Percentiles rank a stretch among this genome's conserved stretches.
phyloP scores from a whole-genome alignment of 495 filamentous ascomycete genomes.

The Daldinia loculata region DNA sequence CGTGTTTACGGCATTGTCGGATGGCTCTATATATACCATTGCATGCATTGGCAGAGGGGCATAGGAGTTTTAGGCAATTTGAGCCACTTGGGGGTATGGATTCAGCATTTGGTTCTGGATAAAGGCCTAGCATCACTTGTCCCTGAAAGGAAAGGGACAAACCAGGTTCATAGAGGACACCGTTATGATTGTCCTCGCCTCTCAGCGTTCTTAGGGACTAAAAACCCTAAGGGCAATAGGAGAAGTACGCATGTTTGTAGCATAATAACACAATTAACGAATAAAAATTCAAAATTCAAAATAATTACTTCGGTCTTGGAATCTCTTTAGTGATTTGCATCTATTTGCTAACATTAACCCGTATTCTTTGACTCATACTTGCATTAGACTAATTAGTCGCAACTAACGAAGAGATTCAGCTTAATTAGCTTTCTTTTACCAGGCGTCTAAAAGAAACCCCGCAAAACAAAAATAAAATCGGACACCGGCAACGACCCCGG shows the following conservation, averaged over 20 bases:
- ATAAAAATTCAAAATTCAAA: conserved; percentile 27
- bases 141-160: conserved; percentile 16
- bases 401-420: conserved; percentile 8
- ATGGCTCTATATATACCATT: conserved; percentile 46
- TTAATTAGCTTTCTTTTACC: conserved; percentile 32
- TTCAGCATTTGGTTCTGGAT: conserved; percentile 38
- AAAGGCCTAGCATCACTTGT: conserved; percentile 37
- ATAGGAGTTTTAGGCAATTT: conserved; percentile 38
- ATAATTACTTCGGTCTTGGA: conserved; percentile 7
- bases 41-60: conserved; percentile 41
- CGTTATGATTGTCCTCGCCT: conserved; percentile 46
- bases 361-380: neutral
- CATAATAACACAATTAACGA: conserved; percentile 33
- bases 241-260: conserved; percentile 27
- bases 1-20: conserved; percentile 38
- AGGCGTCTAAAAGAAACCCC: neutral
- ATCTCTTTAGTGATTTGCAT: conserved; percentile 14
- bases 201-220: conserved; percentile 36
- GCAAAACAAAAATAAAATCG: neutral
- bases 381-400: conserved; percentile 27
- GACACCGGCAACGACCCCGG: neutral
- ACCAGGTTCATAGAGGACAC: conserved; percentile 43
- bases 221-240: conserved; percentile 24
- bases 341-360: neutral
- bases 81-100: conserved; percentile 20